A percentile compares a stretch with the other conserved stretches of the same genome.
phyloP scores from a whole-genome alignment of 495 filamentous ascomycete species.

The Annulohypoxylon maeteangense region DNA sequence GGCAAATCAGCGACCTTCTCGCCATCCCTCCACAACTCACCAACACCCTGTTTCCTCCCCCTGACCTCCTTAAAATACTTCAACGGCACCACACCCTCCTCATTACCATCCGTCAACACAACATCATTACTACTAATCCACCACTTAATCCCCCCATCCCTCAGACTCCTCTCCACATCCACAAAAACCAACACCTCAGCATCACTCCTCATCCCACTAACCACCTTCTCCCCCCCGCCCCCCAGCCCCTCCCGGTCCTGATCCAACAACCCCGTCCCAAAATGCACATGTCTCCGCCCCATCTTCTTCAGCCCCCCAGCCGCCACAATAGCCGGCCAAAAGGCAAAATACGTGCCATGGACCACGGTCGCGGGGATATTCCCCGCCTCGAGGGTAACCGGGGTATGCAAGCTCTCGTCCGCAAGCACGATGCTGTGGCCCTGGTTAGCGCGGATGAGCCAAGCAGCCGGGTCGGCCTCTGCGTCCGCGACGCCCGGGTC shows the following conservation, averaged over 20 bases:
- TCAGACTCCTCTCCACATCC: conserved; percentile 70
- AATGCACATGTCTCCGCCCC: conserved; percentile 88
- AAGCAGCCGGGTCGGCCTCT: conserved; percentile 66
- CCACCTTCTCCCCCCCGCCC: conserved; percentile 59
- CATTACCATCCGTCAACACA: conserved; percentile 62
- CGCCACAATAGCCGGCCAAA: conserved; percentile 76
- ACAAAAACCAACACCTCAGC: conserved; percentile 84
- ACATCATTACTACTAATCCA: conserved; percentile 91
- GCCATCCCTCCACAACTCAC: conserved; percentile 73
- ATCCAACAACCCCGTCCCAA: conserved; percentile 72
- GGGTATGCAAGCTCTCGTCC: conserved; percentile 72
- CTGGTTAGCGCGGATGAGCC: conserved; percentile 93
- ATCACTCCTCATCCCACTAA: conserved; percentile 86
- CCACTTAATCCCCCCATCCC: conserved; percentile 75
- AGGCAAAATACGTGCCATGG: conserved; percentile 85
- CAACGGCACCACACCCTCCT: conserved; percentile 55
- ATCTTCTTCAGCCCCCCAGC: conserved; percentile 82
- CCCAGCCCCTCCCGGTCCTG: conserved; percentile 56
- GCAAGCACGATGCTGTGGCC: conserved; percentile 83
- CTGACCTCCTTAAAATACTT: conserved; percentile 64
- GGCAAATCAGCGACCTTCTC: conserved; percentile 68
- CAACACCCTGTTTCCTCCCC: conserved; percentile 67
- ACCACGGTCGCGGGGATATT: conserved; percentile 74
- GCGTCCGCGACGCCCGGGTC: conserved; percentile 49
- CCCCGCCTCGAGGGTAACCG: conserved; percentile 62